Base-by-base conservation (phyloP, 495 filamentous ascomycete species). In the Aspergillus haitiensis region DNA sequence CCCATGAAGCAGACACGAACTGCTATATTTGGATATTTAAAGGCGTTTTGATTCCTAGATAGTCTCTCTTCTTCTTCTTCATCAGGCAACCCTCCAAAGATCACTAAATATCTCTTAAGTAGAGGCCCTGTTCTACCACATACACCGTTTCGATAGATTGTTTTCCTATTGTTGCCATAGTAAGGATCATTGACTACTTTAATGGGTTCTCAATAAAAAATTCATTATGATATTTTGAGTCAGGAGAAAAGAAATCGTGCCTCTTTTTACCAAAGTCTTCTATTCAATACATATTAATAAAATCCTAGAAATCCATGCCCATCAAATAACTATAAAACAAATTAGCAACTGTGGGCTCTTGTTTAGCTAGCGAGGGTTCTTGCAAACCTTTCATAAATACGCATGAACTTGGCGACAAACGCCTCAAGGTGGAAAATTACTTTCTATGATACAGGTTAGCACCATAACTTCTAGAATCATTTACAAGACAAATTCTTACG, bases 341-440 rank as follows among this genome's bases (percentile, higher is more conserved):
- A 36, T 66, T 76, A 60, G 58, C 61, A 77, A 69, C 49, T 42
- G 49, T 7, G 8, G 11, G 11, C 58, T 27, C 21, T 35, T 1
- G 5, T 39, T 5, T 7, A 13, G 31, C 21, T 7, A 21, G 16
- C 31, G 11, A 35, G 9, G 10, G 42, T 9, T 9, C 27, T 47
- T 32, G 63, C 78, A 52, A 68, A 87, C 84, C 84, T 84, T 79
- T 98, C 94, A 55, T 93, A 83, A 54, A 98, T 87, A 63, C 93
- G 84, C 92, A 98, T 97, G 70, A 96, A 93, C 77, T 96, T 97
- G 33, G 95, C 93, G 36, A 98, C 93, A 75, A 98, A 98, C 21
- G 94, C 94, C 77, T 98, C 94, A 0, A 98, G 82, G 65, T 98
- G 94, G 72, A 98, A 98, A 48, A 98, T 97, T 27, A 93, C 87